Conservation (phyloP, 1,284 basidiomycete genomes). For the Ganoderma sinense region DNA sequence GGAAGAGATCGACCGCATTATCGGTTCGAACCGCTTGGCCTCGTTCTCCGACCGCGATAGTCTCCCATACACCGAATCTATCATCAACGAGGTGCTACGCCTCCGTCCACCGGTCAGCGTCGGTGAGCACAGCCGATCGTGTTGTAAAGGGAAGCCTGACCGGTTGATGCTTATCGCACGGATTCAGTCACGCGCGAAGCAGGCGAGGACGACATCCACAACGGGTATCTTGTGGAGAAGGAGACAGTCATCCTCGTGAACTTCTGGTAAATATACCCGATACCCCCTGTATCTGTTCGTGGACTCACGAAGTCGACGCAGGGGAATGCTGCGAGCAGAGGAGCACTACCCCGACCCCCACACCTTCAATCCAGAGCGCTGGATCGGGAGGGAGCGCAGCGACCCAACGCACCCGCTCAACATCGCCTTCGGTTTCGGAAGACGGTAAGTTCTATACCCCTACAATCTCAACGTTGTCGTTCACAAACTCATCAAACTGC, state of each 20-base stretch:
- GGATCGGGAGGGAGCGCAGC: constrained; percentile 29
- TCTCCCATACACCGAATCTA: constrained; percentile 39
- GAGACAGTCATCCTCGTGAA: constrained; percentile 26
- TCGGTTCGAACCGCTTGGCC: constrained; percentile 41
- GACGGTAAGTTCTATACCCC: constrained; percentile 14
- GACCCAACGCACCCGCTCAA: constrained; percentile 35
- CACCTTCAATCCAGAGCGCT: constrained; percentile 46
- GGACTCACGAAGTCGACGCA: constrained; percentile 6
- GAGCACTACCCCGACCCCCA: constrained; percentile 44
- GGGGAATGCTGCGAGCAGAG: constrained; percentile 46
- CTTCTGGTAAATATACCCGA: constrained; percentile 19
- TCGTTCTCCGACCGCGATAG: constrained; percentile 35
- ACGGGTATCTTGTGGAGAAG: constrained; percentile 20
- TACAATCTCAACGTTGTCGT: background rate
- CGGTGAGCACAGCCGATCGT: constrained; percentile 14
- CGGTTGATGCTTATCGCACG: too few relatives aligned
- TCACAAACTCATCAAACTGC: background rate
- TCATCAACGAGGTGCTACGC: constrained; percentile 43
- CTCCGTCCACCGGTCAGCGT: constrained; percentile 32
- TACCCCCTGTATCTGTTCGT: too few relatives aligned
- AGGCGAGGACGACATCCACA: constrained; percentile 23
- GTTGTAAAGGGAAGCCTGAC: background rate
- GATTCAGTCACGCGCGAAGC: constrained; percentile 18
- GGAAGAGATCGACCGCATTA: constrained; percentile 40
- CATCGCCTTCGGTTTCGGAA: constrained; percentile 43